Conservation (phyloP, 441 rosid genomes). For the Erysimum cheiri region DNA sequence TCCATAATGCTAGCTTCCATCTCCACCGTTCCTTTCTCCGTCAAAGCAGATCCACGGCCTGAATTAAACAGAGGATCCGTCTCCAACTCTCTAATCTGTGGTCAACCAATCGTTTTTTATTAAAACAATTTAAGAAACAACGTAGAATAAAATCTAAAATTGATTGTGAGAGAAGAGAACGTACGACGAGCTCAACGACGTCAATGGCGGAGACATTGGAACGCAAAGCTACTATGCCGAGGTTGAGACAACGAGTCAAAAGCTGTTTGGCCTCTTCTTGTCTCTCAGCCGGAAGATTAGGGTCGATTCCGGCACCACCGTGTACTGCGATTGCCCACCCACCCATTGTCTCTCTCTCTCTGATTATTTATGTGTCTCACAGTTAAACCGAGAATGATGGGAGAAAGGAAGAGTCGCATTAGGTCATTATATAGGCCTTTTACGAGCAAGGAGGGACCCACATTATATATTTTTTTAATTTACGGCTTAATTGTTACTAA, state of each 20-base stretch:
- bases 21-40: slow-evolving; percentile 86
- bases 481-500: not conserved
- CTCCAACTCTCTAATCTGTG: slow-evolving; percentile 83
- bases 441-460: slow-evolving; percentile 17
- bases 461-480: slow-evolving; percentile 3
- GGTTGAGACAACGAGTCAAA: slow-evolving; percentile 82
- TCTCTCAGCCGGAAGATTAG: slow-evolving; percentile 76
- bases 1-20: slow-evolving; percentile 99
- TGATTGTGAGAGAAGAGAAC: slow-evolving; percentile 11
- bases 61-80: slow-evolving; percentile 92
- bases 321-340: slow-evolving; percentile 98
- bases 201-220: slow-evolving; percentile 81
- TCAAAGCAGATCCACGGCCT: slow-evolving; percentile 92
- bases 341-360: slow-evolving; percentile 55
- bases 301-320: slow-evolving; percentile 98
- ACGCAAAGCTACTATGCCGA: slow-evolving; percentile 84
- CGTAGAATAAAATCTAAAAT: not conserved
- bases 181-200: slow-evolving; percentile 92
- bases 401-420: slow-evolving; percentile 22
- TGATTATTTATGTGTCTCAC: slow-evolving; percentile 22
- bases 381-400: slow-evolving; percentile 34
- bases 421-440: slow-evolving; percentile 39
- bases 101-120: not conserved
- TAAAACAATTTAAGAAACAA: not conserved
- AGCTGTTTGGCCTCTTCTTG: slow-evolving; percentile 87